A percentile compares a stretch with the other conserved stretches of the same genome.
phyloP scores from a whole-genome alignment of 345 rosid genomes.

The Turnera subulata region DNA sequence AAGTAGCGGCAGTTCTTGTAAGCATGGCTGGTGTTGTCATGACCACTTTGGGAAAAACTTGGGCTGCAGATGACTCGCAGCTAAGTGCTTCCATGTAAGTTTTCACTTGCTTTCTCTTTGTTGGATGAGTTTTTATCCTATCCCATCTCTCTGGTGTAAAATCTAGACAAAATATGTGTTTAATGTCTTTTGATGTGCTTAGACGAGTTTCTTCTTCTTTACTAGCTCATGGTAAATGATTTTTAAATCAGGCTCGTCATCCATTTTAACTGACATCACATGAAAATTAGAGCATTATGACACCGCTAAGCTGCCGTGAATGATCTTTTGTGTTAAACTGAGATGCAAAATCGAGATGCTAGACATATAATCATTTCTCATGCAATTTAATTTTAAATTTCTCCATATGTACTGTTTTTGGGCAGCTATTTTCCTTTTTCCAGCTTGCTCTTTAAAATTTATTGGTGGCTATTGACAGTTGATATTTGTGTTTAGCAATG shows the following conservation, averaged over 20 bases:
- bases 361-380: constrained; percentile 9
- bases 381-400: constrained; percentile 9
- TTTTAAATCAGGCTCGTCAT: background rate
- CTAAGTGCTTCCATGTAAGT: constrained; percentile 60
- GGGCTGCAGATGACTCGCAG: constrained; percentile 88
- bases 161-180: background rate
- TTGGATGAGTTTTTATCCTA: background rate
- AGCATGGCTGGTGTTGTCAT: constrained; percentile 96
- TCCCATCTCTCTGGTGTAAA: background rate
- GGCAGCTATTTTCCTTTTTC: constrained; percentile 1
- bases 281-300: background rate
- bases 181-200: constrained; percentile 1
- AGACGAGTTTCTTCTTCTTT: background rate
- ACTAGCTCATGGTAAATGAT: background rate
- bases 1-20: constrained; percentile 86
- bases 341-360: background rate
- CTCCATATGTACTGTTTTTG: constrained; percentile 16
- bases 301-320: background rate
- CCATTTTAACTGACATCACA: background rate
- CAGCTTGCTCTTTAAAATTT: constrained; percentile 24
- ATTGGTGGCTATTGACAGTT: constrained; percentile 38
- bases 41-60: constrained; percentile 94
- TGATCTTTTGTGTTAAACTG: background rate
- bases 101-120: background rate
- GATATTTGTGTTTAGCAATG: constrained; percentile 69